Conservation (phyloP, 306 rosid genomes). For the Vigna mungo region DNA sequence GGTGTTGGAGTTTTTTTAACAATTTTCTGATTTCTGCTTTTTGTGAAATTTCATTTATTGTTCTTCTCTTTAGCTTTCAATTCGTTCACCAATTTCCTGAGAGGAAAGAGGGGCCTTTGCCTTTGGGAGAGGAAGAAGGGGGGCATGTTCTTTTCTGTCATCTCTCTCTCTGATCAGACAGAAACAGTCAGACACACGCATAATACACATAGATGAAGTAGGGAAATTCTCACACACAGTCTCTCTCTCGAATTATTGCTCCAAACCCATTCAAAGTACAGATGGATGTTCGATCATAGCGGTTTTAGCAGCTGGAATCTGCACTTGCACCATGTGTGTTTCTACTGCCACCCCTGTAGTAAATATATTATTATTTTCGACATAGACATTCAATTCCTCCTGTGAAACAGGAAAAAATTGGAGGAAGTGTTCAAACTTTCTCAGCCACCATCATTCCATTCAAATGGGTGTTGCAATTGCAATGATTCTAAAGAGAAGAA, state of each 20-base stretch:
- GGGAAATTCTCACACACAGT: neutral
- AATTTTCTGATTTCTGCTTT: neutral
- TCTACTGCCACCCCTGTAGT: constrained; percentile 33
- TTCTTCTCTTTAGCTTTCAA: constrained; percentile 42
- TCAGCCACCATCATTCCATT: constrained; percentile 37
- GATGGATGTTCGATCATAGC: constrained; percentile 18
- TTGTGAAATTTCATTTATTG: constrained; percentile 39
- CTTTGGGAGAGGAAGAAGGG: constrained; percentile 18
- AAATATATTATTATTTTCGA: neutral
- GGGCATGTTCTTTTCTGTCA: constrained; percentile 47
- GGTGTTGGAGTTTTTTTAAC: neutral
- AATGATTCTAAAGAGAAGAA: constrained; percentile 30
- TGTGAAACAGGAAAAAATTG: neutral
- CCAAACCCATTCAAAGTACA: constrained; percentile 30
- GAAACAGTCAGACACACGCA: constrained; percentile 38
- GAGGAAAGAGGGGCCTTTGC: constrained; percentile 1
- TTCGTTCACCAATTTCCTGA: constrained; percentile 51
- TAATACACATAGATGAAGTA: constrained; percentile 26
- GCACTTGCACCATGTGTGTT: constrained; percentile 48
- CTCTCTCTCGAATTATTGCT: constrained; percentile 48
- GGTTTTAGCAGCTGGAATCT: constrained; percentile 45
- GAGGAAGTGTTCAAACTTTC: constrained; percentile 12
- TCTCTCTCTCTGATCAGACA: constrained; percentile 33
- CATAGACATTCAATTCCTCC: constrained; percentile 9
- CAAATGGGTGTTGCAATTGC: constrained; percentile 11